Evolutionary conservation across 2,329 filamentous ascomycete species (phyloP).

Genomic region (Ophiostoma novo-ulmi): DNA sequence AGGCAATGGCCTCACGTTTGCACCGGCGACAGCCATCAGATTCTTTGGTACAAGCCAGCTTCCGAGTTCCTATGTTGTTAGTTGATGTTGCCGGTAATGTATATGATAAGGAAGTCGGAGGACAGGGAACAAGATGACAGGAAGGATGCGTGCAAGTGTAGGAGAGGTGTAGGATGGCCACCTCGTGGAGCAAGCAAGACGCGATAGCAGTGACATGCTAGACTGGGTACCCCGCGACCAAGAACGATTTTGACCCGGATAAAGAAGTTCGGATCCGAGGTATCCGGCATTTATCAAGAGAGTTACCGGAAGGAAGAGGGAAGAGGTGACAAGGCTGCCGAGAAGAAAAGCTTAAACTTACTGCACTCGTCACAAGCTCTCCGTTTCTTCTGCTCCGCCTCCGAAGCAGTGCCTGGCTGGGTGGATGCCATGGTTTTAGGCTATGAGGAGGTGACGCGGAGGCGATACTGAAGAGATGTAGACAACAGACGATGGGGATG

Average conservation of each 20-base stretch:
- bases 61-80: slow-evolving; percentile 49
- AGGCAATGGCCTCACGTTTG: slow-evolving; percentile 50
- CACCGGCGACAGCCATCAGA: slow-evolving; percentile 56
- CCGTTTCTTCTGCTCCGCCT: slow-evolving; percentile 41
- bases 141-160: not conserved
- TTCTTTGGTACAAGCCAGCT: slow-evolving; percentile 62
- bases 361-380: slow-evolving; percentile 64
- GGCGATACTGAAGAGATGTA: not conserved
- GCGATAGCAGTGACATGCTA: not conserved
- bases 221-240: not conserved
- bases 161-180: not conserved
- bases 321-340: not conserved
- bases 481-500: not conserved
- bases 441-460: not conserved
- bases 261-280: not conserved
- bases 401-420: not conserved
- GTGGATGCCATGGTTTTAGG: not conserved
- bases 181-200: not conserved
- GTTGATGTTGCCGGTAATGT: not conserved
- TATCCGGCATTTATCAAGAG: not conserved
- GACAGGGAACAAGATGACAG: not conserved
- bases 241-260: not conserved
- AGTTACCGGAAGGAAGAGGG: not conserved
- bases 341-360: slow-evolving; percentile 39
- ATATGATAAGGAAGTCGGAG: not conserved